Evolutionary conservation across 2,329 filamentous ascomycete genomes (phyloP).

Genomic region (Capronia coronata): DNA sequence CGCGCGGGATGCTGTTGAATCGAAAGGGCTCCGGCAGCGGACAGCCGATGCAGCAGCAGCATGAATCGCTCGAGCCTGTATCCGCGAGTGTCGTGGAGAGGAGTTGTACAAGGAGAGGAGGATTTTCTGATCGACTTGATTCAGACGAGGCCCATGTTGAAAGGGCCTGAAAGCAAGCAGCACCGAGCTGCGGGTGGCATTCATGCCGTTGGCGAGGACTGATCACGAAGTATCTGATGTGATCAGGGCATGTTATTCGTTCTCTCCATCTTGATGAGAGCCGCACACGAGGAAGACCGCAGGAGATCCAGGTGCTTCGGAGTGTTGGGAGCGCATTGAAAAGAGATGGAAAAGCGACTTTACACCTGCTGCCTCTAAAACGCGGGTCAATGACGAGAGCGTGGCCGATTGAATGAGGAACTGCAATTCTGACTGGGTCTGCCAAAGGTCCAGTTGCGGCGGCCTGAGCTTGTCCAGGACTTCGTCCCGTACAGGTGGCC

Average conservation of each 20-base stretch:
- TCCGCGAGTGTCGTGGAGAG: conserved; percentile 27
- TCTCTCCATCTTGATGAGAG: conserved; percentile 15
- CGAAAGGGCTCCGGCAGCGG: neutral
- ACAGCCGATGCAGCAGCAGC: neutral
- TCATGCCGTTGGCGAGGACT: conserved; percentile 20
- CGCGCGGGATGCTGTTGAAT: neutral
- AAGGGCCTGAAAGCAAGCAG: conserved; percentile 31
- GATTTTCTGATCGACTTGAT: conserved; percentile 26
- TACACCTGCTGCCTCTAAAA: neutral
- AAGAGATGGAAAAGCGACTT: neutral
- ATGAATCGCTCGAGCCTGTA: conserved; percentile 9
- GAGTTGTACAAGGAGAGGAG: conserved; percentile 28
- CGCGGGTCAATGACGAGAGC: conserved; percentile 2
- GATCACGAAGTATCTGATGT: neutral
- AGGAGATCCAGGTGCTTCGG: neutral
- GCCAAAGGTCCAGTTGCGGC: neutral
- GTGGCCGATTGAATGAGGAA: neutral
- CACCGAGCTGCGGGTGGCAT: conserved; percentile 40
- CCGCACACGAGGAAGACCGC: neutral
- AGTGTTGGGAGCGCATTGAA: neutral
- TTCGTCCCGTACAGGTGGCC: too few species aligned
- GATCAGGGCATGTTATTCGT: conserved; percentile 4
- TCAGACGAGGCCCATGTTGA: conserved; percentile 20
- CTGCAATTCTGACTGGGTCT: neutral
- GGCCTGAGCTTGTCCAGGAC: too few species aligned